These are phyloP conservation scores for Aspergillus puulaauensis DNA, from an alignment of 2,329 filamentous ascomycete species.

Conservation along the genomic window DNA sequence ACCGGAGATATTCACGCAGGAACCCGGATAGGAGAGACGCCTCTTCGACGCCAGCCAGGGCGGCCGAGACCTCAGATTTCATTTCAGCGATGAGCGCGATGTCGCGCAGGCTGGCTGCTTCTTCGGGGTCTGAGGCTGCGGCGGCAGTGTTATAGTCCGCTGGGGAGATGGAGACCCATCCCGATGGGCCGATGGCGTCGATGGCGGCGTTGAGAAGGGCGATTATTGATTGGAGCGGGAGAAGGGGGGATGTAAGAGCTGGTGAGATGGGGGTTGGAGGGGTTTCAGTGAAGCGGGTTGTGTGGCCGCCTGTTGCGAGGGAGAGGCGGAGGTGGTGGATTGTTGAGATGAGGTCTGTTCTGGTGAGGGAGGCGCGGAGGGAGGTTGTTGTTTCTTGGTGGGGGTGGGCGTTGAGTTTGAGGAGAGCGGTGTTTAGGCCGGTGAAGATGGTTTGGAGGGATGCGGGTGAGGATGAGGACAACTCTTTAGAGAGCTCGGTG, in stretches of 20 bases:
- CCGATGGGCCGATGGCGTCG: slow-evolving; percentile 49
- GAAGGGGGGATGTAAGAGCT: slow-evolving; percentile 35
- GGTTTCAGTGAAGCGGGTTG: slow-evolving; percentile 43
- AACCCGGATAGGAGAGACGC: slow-evolving; percentile 48
- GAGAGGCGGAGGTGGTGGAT: slow-evolving; percentile 45
- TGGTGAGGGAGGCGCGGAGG: slow-evolving; percentile 39
- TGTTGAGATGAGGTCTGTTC: slow-evolving; percentile 40
- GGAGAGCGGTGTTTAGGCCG: slow-evolving; percentile 38
- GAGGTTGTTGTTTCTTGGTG: slow-evolving; percentile 29
- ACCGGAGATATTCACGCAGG: slow-evolving; percentile 47
- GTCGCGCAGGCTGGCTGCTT: slow-evolving; percentile 27
- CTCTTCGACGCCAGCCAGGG: slow-evolving; percentile 49
- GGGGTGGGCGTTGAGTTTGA: slow-evolving; percentile 37
- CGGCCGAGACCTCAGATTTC: slow-evolving; percentile 49
- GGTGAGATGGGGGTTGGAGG: slow-evolving; percentile 36
- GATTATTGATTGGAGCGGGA: slow-evolving; percentile 40
- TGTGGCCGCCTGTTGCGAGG: slow-evolving; percentile 44
- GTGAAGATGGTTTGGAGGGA: slow-evolving; percentile 37
- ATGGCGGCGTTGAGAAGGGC: slow-evolving; percentile 46
- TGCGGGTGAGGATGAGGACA: slow-evolving; percentile 7
- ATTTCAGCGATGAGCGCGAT: slow-evolving; percentile 48
- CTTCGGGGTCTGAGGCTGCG: slow-evolving; percentile 27
- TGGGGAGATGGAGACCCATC: slow-evolving; percentile 43
- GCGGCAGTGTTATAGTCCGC: slow-evolving; percentile 12
- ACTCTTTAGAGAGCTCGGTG: slow-evolving; percentile 9